Evolutionary conservation across 371 early-diverging fungal species (phyloP).

Genomic region (Rhizopus microsporus): DNA sequence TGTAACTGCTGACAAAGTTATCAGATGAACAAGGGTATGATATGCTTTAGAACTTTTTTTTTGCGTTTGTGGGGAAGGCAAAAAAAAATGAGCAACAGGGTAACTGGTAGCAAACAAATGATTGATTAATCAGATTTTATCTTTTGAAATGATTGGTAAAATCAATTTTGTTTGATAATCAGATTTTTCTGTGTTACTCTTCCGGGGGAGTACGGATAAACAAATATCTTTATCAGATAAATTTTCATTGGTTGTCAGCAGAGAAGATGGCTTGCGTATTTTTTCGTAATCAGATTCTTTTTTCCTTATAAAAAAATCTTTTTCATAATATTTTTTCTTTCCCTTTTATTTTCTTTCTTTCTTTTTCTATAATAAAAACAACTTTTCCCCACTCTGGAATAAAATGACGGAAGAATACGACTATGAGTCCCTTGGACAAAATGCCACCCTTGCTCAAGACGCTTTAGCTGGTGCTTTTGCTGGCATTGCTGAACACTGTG

Average conservation of each 20-base stretch:
- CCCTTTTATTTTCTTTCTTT: constrained; percentile 12
- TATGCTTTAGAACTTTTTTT: too few species aligned
- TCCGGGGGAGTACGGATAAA: constrained; percentile 4
- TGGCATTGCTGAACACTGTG: constrained; percentile 92
- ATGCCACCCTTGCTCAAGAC: constrained; percentile 70
- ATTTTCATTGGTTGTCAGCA: constrained; percentile 14
- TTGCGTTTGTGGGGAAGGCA: too few species aligned
- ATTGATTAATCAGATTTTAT: too few species aligned
- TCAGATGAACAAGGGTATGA: too few species aligned
- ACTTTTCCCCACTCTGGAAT: constrained; percentile 11
- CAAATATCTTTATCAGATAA: constrained; percentile 15
- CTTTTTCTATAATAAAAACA: constrained; percentile 3
- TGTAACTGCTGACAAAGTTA: too few species aligned
- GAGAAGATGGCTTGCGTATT: constrained; percentile 8
- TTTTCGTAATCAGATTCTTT: constrained; percentile 23
- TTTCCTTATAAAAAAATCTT: constrained; percentile 2
- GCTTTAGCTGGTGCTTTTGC: constrained; percentile 91
- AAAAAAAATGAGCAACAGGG: too few species aligned
- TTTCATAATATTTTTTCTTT: constrained; percentile 7
- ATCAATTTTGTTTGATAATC: background rate
- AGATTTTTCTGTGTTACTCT: background rate
- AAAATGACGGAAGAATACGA: constrained; percentile 62
- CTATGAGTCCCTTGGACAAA: constrained; percentile 88
- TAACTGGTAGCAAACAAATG: too few species aligned
- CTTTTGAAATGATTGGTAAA: background rate